These are phyloP conservation scores for Copromyces sp. DNA, from an alignment of 495 filamentous ascomycete genomes.

Conservation along the genomic window DNA sequence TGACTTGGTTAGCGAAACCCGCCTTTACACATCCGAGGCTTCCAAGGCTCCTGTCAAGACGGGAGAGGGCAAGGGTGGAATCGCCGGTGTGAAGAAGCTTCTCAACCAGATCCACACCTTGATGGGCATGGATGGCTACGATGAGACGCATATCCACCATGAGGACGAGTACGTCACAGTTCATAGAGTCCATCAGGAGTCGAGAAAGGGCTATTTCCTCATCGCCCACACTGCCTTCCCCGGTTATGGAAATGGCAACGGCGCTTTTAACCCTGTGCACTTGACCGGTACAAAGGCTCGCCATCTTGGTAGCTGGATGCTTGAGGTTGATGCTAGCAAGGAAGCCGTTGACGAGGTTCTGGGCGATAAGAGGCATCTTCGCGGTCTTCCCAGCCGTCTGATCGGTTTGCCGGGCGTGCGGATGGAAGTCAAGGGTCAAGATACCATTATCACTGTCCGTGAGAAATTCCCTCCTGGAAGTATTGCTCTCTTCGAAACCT, in stretches of 20 bases:
- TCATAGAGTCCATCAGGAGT: conserved; percentile 84
- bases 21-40: conserved; percentile 65
- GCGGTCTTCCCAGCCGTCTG: conserved; percentile 73
- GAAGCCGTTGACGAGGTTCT: conserved; percentile 52
- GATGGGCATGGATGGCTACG: conserved; percentile 90
- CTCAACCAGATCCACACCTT: conserved; percentile 84
- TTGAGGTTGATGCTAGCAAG: conserved; percentile 67
- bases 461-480: conserved; percentile 81
- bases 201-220: conserved; percentile 84
- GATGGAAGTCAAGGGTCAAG: conserved; percentile 55
- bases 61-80: conserved; percentile 62
- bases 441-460: conserved; percentile 72
- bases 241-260: conserved; percentile 71
- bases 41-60: conserved; percentile 50
- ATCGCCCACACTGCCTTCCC: conserved; percentile 93
- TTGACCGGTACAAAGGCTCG: conserved; percentile 67
- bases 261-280: conserved; percentile 61
- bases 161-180: conserved; percentile 93
- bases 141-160: conserved; percentile 94
- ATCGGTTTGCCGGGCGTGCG: conserved; percentile 58
- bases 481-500: conserved; percentile 91
- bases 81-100: conserved; percentile 79
- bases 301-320: conserved; percentile 75
- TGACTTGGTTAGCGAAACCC: conserved; percentile 79
- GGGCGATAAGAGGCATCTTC: conserved; percentile 57